Base-by-base conservation (phyloP, 179 eudicot genomes). In the Silene vulgaris region DNA sequence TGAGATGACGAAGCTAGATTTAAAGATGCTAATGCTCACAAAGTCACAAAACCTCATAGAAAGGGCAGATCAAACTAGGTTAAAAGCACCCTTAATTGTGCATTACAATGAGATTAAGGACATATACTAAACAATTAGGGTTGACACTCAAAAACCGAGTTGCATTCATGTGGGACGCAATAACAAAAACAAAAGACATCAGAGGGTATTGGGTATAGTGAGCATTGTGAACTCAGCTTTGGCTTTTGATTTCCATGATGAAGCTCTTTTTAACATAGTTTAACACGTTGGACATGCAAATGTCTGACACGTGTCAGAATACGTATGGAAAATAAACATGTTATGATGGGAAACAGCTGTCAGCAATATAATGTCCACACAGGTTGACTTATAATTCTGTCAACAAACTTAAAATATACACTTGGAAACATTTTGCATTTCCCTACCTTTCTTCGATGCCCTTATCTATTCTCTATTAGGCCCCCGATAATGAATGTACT, bases 371-470 rank as follows among this genome's bases (percentile, higher is more conserved):
- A 74, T 65, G 79, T 77, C 77, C 73, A 74, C 72, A 80, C 81
- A 71, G 75, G 86, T 83, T 83, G 86, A 80, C 86, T 78, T 77
- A 9, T 62, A 8, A 77, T 23, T n/a, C 69, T 83, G 79, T 77
- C 81, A 71, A 72, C 59, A 71, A 45, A 3, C 8, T 21, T 57
- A 11, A 60, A 30, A 48, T 72, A 40, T 52, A 16, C 17, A 52
- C 57, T 50, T 50, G 2, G n/a, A 50, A 50, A 50, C 57, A 50
- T 50, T 50, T 13, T 2, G n/a, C 57, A 50, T 50, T 50, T 13
- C 16, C 2, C 57, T 13, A 50, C 16, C 4, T 50, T 12, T 37
- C 8, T 37, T 37, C 45, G 45, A 37, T 37, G 45, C 45, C 8
- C 6, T 37, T 5, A 5, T 8, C 4, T 37, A 37, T 37, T 37